A percentile compares a stretch with the other conserved stretches of the same genome.
Conservation (phyloP, 192 early-diverging fungal genomes). For the Chytriomyces confervae region DNA sequence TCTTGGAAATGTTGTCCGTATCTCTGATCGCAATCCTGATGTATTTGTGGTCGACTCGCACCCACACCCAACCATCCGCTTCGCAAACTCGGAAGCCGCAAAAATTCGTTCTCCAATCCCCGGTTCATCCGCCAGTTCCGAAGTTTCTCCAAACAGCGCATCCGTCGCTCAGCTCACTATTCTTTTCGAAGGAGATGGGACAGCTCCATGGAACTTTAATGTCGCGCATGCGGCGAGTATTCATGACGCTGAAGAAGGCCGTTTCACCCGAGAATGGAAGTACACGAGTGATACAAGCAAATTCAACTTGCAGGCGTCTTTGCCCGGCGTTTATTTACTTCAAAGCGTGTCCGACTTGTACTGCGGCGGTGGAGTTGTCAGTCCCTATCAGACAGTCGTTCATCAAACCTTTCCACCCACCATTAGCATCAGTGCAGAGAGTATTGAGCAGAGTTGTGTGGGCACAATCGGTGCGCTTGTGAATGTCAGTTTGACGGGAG, state of each 20-base stretch:
- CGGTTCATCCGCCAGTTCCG: neutral
- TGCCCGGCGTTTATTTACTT: constrained; percentile 49
- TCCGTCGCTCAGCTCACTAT: constrained; percentile 43
- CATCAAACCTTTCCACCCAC: constrained; percentile 49
- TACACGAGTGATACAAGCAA: neutral
- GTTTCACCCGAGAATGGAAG: constrained; percentile 6
- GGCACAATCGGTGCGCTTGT: constrained; percentile 54
- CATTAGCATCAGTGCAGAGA: constrained; percentile 38
- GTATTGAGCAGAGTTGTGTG: constrained; percentile 55
- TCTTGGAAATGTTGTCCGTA: neutral
- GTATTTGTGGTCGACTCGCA: constrained; percentile 43
- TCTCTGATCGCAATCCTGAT: constrained; percentile 21
- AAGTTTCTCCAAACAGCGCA: neutral
- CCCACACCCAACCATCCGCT: constrained; percentile 35
- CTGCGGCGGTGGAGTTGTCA: constrained; percentile 43
- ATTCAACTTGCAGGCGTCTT: constrained; percentile 3
- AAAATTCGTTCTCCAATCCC: constrained; percentile 36
- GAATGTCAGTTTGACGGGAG: constrained; percentile 55
- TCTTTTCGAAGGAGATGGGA: constrained; percentile 49
- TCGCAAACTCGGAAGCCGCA: constrained; percentile 38
- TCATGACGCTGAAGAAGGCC: neutral
- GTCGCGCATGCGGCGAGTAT: neutral
- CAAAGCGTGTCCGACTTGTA: constrained; percentile 46
- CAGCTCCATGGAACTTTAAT: constrained; percentile 56
- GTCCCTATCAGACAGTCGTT: constrained; percentile 35